Evolutionary conservation across 2,329 filamentous ascomycete genomes (phyloP).

Genomic region (Neofusicoccum ribis): DNA sequence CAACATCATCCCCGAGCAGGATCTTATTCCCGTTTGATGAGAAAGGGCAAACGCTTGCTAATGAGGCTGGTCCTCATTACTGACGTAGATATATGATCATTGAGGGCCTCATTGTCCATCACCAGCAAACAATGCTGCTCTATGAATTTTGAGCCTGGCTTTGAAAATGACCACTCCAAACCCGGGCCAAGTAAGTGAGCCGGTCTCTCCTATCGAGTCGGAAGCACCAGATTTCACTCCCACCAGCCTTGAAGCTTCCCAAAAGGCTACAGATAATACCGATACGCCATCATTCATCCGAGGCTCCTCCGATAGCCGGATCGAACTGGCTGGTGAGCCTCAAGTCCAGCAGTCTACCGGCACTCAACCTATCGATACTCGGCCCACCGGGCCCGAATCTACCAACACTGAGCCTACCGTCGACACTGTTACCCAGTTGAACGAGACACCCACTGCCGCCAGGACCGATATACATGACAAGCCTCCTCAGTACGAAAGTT

Average conservation of each 20-base stretch:
- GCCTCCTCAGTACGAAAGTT: not conserved
- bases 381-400: too few relatives aligned
- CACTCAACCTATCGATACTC: not conserved
- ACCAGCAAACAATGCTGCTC: not conserved
- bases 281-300: not conserved
- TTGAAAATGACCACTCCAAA: not conserved
- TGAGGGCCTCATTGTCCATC: too few relatives aligned
- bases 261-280: not conserved
- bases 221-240: not conserved
- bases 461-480: not conserved
- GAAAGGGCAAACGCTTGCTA: too few relatives aligned
- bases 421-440: too few relatives aligned
- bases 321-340: not conserved
- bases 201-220: not conserved
- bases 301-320: not conserved
- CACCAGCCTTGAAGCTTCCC: not conserved
- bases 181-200: not conserved
- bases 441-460: not conserved
- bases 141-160: not conserved
- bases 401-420: too few relatives aligned
- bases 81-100: too few relatives aligned
- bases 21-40: too few relatives aligned
- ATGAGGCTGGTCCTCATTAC: too few relatives aligned
- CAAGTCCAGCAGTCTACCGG: not conserved
- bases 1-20: too few relatives aligned